Base-by-base conservation (phyloP, 106 monocot genomes). In the Acorus calamus region DNA sequence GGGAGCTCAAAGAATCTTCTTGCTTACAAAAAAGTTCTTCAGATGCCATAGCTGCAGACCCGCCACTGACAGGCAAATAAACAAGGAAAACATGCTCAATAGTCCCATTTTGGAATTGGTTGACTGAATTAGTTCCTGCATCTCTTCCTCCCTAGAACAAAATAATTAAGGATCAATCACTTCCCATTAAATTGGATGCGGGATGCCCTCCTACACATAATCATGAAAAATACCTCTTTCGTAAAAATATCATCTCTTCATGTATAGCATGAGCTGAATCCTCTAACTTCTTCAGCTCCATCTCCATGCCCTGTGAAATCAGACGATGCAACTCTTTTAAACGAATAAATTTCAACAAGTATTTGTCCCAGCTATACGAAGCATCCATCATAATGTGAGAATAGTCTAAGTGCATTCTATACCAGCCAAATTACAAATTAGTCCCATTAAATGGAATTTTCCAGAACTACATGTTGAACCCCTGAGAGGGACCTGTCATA, bases 31-130 rank as follows among this genome's bases (percentile, higher is more conserved):
- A 50, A 77, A 77, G 42, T 55, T 50, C 59, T 81, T 81, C 72
- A 81, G 53, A 69, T 81, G 72, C 72, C 63, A 77, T n/a, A 77
- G 52, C 57, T 81, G 81, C 69, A 81, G 11, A 43, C 63, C 64
- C 6, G 69, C 68, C 55, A 77, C 81, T 48, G 68, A 71, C 45
- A 76, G n/a, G 65, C 81, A 81, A 42, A 81, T 42, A 41, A 12
- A 4, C 14, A 81, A 54, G 4, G 81, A 81, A 2, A 73, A 13
- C 46, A 81, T 14, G n/a, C 77, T 66, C 50, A 81, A 56, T 1
- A 59, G 53, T 52, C 61, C 66, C 69, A 81, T 69, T 62, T 50
- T 69, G 6, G 68, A 61, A 52, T 69, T 62, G 3, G 60, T 81
- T 41, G 52, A 54, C 66, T 66, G 69, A 14, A 73, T 69, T 47